Conservation (phyloP, 371 early-diverging fungal genomes). For the Actinomortierella ambigua region DNA sequence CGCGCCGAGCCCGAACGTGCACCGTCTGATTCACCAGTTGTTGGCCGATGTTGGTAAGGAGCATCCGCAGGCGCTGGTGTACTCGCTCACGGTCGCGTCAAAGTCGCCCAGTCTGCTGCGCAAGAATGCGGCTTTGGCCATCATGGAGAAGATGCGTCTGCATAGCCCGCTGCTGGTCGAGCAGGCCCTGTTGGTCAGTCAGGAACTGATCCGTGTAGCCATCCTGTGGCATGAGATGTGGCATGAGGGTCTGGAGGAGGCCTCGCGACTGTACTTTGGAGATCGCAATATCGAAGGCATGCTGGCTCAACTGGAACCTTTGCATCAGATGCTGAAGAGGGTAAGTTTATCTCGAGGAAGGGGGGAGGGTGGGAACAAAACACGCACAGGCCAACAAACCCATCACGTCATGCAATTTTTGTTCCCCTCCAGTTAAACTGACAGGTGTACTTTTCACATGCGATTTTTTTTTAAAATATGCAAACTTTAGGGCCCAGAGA, state of each 20-base stretch:
- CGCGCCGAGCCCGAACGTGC: slow-evolving; percentile 80
- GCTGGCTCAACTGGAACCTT: slow-evolving; percentile 87
- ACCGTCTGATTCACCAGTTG: slow-evolving; percentile 88
- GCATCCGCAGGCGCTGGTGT: slow-evolving; percentile 97
- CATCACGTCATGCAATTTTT: too few species aligned
- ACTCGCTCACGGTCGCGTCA: slow-evolving; percentile 95
- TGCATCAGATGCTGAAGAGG: slow-evolving; percentile 89
- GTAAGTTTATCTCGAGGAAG: too few species aligned
- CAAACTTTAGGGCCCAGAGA: slow-evolving; percentile 80
- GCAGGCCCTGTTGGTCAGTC: slow-evolving; percentile 93
- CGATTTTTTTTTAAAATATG: neutral
- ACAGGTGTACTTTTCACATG: neutral
- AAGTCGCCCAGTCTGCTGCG: slow-evolving; percentile 85
- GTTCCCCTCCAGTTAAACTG: too few species aligned
- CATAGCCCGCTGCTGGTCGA: slow-evolving; percentile 88
- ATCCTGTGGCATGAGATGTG: slow-evolving; percentile 98
- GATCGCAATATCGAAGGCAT: slow-evolving; percentile 91
- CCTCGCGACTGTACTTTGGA: slow-evolving; percentile 86
- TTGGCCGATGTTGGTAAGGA: slow-evolving; percentile 92
- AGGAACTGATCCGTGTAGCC: slow-evolving; percentile 96
- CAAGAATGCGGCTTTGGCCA: slow-evolving; percentile 84
- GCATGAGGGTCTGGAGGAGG: slow-evolving; percentile 95
- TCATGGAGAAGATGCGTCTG: slow-evolving; percentile 92
- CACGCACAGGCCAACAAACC: too few species aligned
- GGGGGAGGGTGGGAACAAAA: too few species aligned